A percentile compares a stretch with the other conserved stretches of the same genome.
These are phyloP conservation scores for Chimonanthus salicifolius DNA, from an alignment of 164 flowering plant species.

Conservation along the genomic window DNA sequence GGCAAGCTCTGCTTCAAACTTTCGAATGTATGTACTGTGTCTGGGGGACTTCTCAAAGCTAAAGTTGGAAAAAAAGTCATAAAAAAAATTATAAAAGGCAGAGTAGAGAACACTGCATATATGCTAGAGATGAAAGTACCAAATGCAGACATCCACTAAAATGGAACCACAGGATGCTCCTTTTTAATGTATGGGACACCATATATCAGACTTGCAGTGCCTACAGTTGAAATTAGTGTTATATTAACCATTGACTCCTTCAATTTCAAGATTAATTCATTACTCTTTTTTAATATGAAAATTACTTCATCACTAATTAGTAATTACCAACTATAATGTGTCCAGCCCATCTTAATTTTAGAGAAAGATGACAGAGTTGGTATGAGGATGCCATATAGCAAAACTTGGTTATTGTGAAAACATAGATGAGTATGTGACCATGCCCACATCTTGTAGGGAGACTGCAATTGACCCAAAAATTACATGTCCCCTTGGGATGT, in stretches of 20 bases:
- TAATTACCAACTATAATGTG: no score
- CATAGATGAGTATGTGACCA: no score
- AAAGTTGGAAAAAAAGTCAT: constrained; percentile 11
- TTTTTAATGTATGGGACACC: neutral
- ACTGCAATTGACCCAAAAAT: no score
- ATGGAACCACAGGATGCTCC: neutral
- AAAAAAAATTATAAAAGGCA: neutral
- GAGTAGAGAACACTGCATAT: neutral
- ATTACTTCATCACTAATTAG: no score
- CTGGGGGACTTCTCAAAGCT: constrained; percentile 95
- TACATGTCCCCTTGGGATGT: no score
- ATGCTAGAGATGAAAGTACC: neutral
- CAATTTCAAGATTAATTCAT: neutral
- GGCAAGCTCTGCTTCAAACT: constrained; percentile 90
- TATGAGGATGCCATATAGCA: no score
- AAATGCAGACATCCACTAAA: neutral
- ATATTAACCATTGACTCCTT: neutral
- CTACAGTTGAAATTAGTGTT: neutral
- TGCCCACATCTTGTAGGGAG: no score
- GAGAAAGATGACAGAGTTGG: no score
- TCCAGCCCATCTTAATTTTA: no score
- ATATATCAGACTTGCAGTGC: neutral
- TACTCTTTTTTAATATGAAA: no score
- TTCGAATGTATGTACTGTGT: constrained; percentile 68
- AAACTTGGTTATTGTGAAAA: no score